Conservation (phyloP, 2,329 filamentous ascomycete species). For the Monilinia laxa region DNA sequence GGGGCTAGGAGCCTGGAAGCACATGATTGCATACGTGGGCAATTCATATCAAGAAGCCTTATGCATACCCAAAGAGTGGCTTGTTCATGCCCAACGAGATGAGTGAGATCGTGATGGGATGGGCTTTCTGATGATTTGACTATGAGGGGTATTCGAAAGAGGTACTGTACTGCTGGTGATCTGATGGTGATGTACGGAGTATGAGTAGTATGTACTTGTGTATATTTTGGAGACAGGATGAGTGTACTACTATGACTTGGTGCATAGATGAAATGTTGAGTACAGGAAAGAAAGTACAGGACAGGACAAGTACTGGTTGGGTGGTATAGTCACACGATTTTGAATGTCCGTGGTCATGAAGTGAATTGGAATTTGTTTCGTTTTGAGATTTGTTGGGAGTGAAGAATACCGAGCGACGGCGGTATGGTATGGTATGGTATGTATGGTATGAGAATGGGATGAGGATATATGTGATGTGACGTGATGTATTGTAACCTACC, state of each 20-base stretch:
- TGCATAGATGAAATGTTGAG: not conserved
- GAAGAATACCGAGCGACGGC: not conserved
- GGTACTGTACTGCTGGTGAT: not conserved
- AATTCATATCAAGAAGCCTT: slow-evolving; percentile 15
- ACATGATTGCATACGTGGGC: slow-evolving; percentile 21
- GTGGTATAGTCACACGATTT: not conserved
- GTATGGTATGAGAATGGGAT: not conserved
- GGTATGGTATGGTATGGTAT: no score
- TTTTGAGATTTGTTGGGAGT: not conserved
- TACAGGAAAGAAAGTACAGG: not conserved
- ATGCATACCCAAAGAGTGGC: slow-evolving; percentile 8
- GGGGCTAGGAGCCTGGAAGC: not conserved
- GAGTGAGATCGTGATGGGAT: not conserved
- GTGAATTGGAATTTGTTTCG: not conserved
- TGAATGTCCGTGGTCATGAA: slow-evolving; percentile 4
- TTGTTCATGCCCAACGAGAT: slow-evolving; percentile 18
- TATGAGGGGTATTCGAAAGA: not conserved
- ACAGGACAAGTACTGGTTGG: not conserved
- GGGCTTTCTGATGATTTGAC: not conserved
- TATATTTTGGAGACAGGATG: not conserved
- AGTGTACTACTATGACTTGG: not conserved
- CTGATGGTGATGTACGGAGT: no score
- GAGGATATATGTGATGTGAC: not conserved
- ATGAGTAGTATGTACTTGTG: not conserved
- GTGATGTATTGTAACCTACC: no score